phyloP scores from a whole-genome alignment of 2,329 filamentous ascomycete species.

The Diplodia sapinea region DNA sequence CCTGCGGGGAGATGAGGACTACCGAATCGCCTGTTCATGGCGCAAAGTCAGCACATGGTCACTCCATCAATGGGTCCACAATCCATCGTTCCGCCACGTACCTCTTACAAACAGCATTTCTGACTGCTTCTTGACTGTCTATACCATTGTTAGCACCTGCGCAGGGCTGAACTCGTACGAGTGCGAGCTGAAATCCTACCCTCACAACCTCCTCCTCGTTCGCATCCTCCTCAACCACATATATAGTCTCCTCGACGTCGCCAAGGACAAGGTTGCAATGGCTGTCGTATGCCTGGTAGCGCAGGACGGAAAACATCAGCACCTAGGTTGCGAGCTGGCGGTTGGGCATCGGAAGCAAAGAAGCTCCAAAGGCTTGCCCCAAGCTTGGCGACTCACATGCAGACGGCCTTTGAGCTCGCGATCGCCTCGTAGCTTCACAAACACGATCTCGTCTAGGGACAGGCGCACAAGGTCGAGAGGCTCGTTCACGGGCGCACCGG shows the following conservation, averaged over 20 bases:
- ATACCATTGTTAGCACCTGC: slow-evolving; percentile 22
- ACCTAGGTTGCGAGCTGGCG: background rate
- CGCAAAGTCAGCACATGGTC: slow-evolving; percentile 28
- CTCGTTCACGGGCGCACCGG: slow-evolving; percentile 71
- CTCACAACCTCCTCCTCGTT: slow-evolving; percentile 65
- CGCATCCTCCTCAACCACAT: slow-evolving; percentile 87
- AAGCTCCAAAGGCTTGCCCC: background rate
- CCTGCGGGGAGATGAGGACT: slow-evolving; percentile 54
- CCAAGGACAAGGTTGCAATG: slow-evolving; percentile 97
- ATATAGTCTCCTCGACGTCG: slow-evolving; percentile 97
- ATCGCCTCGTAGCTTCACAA: slow-evolving; percentile 95
- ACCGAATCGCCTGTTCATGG: slow-evolving; percentile 55
- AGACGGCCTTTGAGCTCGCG: slow-evolving; percentile 93
- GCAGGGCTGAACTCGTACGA: background rate
- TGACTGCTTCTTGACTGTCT: slow-evolving; percentile 95
- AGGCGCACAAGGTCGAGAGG: slow-evolving; percentile 95
- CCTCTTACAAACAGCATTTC: slow-evolving; percentile 99
- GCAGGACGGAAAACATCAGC: slow-evolving; percentile 1
- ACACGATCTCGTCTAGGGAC: slow-evolving; percentile 92
- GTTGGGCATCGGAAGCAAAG: slow-evolving; percentile 2
- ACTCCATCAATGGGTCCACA: slow-evolving; percentile 33
- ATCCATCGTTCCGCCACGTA: slow-evolving; percentile 49
- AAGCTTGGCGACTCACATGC: slow-evolving; percentile 67
- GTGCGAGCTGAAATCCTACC: slow-evolving; percentile 23
- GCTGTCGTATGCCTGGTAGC: slow-evolving; percentile 86